Evolutionary conservation across 2,329 filamentous ascomycete genomes (phyloP).

Genomic region (Verruconis gallopava): DNA sequence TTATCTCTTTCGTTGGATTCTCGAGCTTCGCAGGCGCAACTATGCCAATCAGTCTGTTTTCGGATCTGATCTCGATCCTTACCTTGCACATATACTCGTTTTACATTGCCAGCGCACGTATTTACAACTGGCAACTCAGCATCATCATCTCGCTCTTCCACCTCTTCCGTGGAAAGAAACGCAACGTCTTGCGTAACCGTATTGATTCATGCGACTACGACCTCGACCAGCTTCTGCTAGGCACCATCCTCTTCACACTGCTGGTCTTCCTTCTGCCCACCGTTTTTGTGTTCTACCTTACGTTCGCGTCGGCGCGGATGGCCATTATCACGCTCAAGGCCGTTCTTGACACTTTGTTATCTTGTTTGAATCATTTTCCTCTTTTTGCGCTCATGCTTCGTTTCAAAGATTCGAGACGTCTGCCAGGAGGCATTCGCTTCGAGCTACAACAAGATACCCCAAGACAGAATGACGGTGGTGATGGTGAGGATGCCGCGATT

Average conservation of each 20-base stretch:
- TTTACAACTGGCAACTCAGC: slow-evolving; percentile 96
- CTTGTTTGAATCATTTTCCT: slow-evolving; percentile 93
- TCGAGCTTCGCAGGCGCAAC: slow-evolving; percentile 92
- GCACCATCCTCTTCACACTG: slow-evolving; percentile 91
- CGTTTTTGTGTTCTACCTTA: slow-evolving; percentile 91
- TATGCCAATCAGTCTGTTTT: slow-evolving; percentile 93
- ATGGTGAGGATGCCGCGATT: background rate
- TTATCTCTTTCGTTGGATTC: slow-evolving; percentile 88
- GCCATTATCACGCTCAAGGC: slow-evolving; percentile 90
- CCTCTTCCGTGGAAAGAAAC: slow-evolving; percentile 93
- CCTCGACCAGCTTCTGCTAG: slow-evolving; percentile 86
- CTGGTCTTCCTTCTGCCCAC: slow-evolving; percentile 92
- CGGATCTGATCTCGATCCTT: slow-evolving; percentile 78
- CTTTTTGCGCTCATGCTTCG: slow-evolving; percentile 93
- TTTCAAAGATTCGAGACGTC: slow-evolving; percentile 77
- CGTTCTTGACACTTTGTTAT: slow-evolving; percentile 76
- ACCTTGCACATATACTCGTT: slow-evolving; percentile 97
- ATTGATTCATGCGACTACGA: slow-evolving; percentile 99
- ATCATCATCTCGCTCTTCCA: slow-evolving; percentile 98
- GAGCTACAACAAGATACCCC: slow-evolving; percentile 61
- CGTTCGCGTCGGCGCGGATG: slow-evolving; percentile 90
- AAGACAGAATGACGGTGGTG: slow-evolving; percentile 22
- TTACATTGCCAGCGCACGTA: slow-evolving; percentile 89
- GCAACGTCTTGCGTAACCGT: slow-evolving; percentile 90
- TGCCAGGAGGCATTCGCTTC: slow-evolving; percentile 85